Evolutionary conservation across 768 basidiomycete genomes (phyloP).

Genomic region (Tephrocybe sp.): DNA sequence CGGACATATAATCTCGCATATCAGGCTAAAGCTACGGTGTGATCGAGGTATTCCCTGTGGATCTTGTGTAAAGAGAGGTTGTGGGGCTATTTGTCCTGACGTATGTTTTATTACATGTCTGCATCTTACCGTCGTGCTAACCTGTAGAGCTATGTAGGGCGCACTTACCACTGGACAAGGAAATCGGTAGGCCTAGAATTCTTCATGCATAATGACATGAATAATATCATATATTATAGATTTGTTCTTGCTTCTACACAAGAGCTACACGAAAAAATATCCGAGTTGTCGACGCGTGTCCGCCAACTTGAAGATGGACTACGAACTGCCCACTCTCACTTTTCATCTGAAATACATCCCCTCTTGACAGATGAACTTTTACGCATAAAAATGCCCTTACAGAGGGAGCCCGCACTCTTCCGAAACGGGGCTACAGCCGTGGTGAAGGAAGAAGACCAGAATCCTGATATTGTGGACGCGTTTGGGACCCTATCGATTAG

Average conservation of each 20-base stretch:
- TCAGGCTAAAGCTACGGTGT: constrained; percentile 67
- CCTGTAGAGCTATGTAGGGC: constrained; percentile 36
- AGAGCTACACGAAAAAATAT: constrained; percentile 81
- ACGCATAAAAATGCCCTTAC: constrained; percentile 72
- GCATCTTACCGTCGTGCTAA: background rate
- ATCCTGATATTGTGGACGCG: constrained; percentile 71
- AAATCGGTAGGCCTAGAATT: constrained; percentile 51
- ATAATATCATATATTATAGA: constrained; percentile 29
- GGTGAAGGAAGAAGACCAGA: constrained; percentile 60
- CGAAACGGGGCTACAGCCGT: constrained; percentile 33
- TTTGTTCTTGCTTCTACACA: constrained; percentile 80
- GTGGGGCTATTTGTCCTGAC: constrained; percentile 81
- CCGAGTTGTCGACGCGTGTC: constrained; percentile 68
- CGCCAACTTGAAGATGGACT: constrained; percentile 76
- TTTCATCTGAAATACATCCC: constrained; percentile 61
- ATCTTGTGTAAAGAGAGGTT: constrained; percentile 78
- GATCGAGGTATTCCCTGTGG: constrained; percentile 76
- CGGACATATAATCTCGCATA: constrained; percentile 2
- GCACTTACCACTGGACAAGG: constrained; percentile 81
- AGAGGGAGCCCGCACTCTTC: constrained; percentile 53
- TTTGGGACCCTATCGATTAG: constrained; percentile 79
- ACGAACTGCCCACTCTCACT: constrained; percentile 52
- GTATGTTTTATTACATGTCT: constrained; percentile 28
- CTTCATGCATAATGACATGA: background rate
- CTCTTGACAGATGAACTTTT: constrained; percentile 72